Evolutionary conservation across 805 yeast species (phyloP), one percentile per base, ranked within the genome.

Genomic region (Candida ortonii): DNA sequence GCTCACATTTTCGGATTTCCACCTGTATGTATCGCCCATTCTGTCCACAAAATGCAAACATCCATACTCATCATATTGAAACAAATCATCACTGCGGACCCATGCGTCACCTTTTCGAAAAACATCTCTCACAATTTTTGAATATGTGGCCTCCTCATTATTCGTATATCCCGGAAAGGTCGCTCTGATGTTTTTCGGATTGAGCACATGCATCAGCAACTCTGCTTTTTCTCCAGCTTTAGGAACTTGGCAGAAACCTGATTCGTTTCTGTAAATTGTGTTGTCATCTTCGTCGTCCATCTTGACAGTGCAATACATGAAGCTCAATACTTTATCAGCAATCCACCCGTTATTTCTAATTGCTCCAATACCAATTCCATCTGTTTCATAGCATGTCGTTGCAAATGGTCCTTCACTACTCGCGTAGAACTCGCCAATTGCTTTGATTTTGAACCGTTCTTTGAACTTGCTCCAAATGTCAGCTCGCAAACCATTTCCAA

Each of bases 1-100:
- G 12, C 93, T 79, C 8, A 90, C 96, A 58, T 89, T 89, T 63
- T 89, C 97, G 2, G 95, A 83, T 64, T 87, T 90, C 97, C 97
- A 89, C 49, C 97, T 71, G 66, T 84, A 89, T 0, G 97, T 90
- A 55, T 89, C 97, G 25, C 97, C 97, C 52, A 90, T 63, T 53
- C 97, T 70, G 65, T 89, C 97, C 28, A 88, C 86, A 59, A 89
- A 89, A 61, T 82, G 86, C 56, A 83, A 70, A 45, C 80, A 62
- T 1, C 86, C 84, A 44, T 79, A 71, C 18, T 67, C 67, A 57
- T 87, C 95, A 55, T 69, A 62, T 47, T 67, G 76, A 53, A 90
- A 67, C 46, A 89, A 68, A 57, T 89, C 97, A 26, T 96, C 97
- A 17, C 86, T 74, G 53, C 96, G 71, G 52, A 84, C 82, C 83